These are phyloP conservation scores for Tricholoma hemisulphureum DNA, from an alignment of 768 basidiomycete genomes.

Conservation along the genomic window DNA sequence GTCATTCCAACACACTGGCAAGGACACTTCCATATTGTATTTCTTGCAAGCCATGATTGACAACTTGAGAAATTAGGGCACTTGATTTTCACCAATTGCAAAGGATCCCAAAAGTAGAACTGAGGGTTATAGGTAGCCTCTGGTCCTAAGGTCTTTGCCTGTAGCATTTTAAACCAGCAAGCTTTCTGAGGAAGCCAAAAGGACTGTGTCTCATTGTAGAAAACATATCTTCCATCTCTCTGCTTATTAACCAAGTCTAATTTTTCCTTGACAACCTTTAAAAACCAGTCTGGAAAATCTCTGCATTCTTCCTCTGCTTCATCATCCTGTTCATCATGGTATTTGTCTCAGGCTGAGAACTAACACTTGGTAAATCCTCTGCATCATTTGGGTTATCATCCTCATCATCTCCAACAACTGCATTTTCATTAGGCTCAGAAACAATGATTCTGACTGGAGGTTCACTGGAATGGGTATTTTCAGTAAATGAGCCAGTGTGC, in stretches of 20 bases:
- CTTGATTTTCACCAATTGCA: neutral
- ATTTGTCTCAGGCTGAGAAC: no score
- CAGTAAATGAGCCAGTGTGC: neutral
- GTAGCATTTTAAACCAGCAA: neutral
- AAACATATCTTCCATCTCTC: neutral
- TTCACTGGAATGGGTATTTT: neutral
- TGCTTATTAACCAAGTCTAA: neutral
- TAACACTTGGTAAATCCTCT: no score
- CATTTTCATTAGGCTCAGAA: no score
- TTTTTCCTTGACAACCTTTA: neutral
- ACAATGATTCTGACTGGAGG: neutral
- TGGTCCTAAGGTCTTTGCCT: conserved; percentile 8
- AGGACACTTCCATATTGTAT: no score
- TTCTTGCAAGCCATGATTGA: no score
- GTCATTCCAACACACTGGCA: no score
- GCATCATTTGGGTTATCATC: neutral
- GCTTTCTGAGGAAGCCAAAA: conserved; percentile 1
- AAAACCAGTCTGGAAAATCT: neutral
- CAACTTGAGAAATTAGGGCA: conserved; percentile 7
- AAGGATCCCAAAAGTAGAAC: conserved; percentile 18
- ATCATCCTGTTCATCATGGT: neutral
- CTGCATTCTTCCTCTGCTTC: neutral
- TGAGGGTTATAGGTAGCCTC: conserved; percentile 7
- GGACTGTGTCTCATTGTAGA: neutral
- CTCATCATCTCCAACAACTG: neutral